Percentiles rank a stretch among this genome's conserved stretches.
These are phyloP conservation scores for Leccinum uliginosum DNA, from an alignment of 768 basidiomycete genomes.

Conservation along the genomic window DNA sequence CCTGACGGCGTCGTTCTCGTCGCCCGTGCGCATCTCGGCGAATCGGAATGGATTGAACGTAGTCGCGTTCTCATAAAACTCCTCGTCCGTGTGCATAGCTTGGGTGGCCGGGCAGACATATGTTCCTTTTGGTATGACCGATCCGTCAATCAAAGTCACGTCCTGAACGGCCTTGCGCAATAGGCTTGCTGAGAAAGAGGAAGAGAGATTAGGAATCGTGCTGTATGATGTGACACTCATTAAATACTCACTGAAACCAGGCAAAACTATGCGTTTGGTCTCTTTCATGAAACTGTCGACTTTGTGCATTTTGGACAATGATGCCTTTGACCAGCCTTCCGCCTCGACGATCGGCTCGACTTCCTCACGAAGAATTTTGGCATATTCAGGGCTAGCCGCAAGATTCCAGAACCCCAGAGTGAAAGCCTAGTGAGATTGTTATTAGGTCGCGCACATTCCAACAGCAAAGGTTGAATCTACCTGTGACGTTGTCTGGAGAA, in stretches of 20 bases:
- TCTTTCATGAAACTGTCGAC: neutral
- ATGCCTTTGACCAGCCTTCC: neutral
- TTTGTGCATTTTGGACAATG: neutral
- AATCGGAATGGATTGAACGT: neutral
- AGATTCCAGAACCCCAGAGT: neutral
- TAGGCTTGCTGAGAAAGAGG: neutral
- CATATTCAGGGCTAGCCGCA: neutral
- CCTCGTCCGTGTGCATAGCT: neutral
- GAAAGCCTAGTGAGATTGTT: neutral
- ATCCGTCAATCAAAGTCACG: neutral
- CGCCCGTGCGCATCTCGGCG: neutral
- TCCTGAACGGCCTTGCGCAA: neutral
- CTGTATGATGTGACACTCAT: neutral
- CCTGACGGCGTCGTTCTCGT: neutral
- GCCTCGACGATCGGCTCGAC: neutral
- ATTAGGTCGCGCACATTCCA: neutral
- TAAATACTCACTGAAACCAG: neutral
- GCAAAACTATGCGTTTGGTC: neutral
- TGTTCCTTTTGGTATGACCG: neutral
- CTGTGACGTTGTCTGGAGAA: neutral
- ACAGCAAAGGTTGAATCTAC: neutral
- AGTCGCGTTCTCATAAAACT: neutral
- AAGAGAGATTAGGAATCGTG: neutral
- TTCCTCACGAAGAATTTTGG: neutral
- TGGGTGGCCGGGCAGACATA: neutral